Percentiles rank a stretch among this genome's conserved stretches.
phyloP scores from a whole-genome alignment of 2,329 filamentous ascomycete species.

The Trichoderma simmonsii region DNA sequence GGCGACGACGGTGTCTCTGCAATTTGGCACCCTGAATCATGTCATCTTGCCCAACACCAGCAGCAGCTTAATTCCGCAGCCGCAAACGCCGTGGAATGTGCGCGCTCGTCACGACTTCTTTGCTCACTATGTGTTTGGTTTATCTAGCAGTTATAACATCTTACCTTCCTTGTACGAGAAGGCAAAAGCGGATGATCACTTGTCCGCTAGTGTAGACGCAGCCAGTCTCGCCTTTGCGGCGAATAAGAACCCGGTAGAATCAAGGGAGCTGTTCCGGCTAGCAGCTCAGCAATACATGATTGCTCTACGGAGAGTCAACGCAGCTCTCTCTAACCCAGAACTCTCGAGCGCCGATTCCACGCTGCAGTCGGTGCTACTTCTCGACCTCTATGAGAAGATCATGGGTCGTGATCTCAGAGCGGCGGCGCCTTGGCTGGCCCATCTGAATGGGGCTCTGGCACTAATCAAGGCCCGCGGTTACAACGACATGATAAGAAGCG shows the following conservation, averaged over 20 bases:
- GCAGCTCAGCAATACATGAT: conserved; percentile 15
- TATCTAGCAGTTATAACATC: conserved; percentile 24
- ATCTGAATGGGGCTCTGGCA: conserved; percentile 24
- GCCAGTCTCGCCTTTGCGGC: conserved; percentile 26
- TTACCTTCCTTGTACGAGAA: conserved; percentile 22
- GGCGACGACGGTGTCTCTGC: background rate
- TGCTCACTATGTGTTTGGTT: conserved; percentile 24
- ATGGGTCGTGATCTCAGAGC: conserved; percentile 18
- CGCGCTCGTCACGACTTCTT: conserved; percentile 27
- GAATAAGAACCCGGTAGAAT: background rate
- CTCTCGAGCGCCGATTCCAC: conserved; percentile 18
- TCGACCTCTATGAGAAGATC: conserved; percentile 31
- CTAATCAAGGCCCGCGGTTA: conserved; percentile 21
- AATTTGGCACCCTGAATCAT: background rate
- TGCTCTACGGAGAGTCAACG: conserved; percentile 10
- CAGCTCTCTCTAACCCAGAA: conserved; percentile 1
- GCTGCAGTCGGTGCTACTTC: conserved; percentile 27
- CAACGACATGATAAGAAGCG: conserved; percentile 12
- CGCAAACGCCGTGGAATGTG: conserved; percentile 21
- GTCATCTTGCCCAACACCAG: background rate
- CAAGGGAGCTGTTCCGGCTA: conserved; percentile 7
- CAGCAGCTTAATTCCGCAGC: background rate
- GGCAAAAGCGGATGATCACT: conserved; percentile 13
- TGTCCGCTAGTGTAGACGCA: conserved; percentile 27
- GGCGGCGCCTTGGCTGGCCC: conserved; percentile 22